phyloP scores from a whole-genome alignment of 2,329 filamentous ascomycete genomes.

The Hymenoscyphus linearis region DNA sequence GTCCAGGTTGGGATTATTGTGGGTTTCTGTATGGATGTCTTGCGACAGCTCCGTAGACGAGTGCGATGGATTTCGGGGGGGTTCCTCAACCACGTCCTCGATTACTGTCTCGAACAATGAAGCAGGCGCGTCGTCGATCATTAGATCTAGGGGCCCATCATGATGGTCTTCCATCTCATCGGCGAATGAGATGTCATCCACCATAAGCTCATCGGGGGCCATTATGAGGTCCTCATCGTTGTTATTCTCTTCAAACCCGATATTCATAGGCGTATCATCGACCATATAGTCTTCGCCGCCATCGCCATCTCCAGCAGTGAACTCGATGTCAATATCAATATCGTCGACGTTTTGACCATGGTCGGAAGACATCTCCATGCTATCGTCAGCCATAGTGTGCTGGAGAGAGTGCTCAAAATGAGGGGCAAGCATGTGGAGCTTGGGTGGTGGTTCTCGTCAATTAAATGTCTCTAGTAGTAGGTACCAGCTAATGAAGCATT shows the following conservation, averaged over 20 bases:
- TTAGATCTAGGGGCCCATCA: not conserved
- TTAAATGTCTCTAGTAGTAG: not conserved
- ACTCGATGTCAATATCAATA: slow-evolving; percentile 10
- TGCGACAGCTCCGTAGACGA: not conserved
- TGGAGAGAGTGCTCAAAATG: not conserved
- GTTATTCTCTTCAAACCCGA: not conserved
- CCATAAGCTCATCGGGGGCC: not conserved
- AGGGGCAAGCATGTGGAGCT: not conserved
- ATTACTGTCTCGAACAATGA: not conserved
- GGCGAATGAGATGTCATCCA: slow-evolving; percentile 1
- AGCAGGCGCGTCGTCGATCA: not conserved
- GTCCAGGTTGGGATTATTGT: not conserved
- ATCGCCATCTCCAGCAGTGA: slow-evolving; percentile 3
- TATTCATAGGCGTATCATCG: slow-evolving; percentile 1
- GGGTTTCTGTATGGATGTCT: not conserved
- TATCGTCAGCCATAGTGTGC: slow-evolving; percentile 5
- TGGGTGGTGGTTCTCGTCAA: not conserved
- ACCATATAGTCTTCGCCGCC: slow-evolving; percentile 7
- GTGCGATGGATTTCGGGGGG: not conserved
- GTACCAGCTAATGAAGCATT: not conserved
- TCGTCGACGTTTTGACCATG: slow-evolving; percentile 5
- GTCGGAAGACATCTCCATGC: slow-evolving; percentile 10
- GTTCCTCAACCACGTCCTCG: not conserved
- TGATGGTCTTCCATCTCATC: not conserved
- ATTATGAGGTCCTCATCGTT: not conserved